A percentile compares a stretch with the other conserved stretches of the same genome.
phyloP scores from a whole-genome alignment of 2,329 filamentous ascomycete species.

The Alternaria ventricosa region DNA sequence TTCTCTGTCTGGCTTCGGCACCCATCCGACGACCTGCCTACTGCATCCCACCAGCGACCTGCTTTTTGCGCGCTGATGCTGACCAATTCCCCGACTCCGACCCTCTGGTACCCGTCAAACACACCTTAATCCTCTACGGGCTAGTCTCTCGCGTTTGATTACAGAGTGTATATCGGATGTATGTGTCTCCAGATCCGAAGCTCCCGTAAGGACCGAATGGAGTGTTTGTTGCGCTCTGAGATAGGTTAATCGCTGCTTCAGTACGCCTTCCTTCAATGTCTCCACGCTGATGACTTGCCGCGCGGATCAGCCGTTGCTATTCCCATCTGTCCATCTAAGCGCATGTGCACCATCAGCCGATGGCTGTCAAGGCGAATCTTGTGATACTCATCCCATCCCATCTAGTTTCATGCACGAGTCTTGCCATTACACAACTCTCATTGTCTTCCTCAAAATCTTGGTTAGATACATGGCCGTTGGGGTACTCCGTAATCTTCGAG shows the following conservation, averaged over 20 bases:
- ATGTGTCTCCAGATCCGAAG: constrained; percentile 24
- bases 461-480: constrained; percentile 15
- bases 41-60: constrained; percentile 16
- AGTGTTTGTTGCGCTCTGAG: not conserved
- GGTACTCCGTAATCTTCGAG: constrained; percentile 1
- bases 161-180: constrained; percentile 17
- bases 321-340: not conserved
- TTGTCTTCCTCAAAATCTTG: not conserved
- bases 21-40: constrained; percentile 7
- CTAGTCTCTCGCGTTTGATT: constrained; percentile 8
- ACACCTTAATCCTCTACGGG: constrained; percentile 8
- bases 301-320: not conserved
- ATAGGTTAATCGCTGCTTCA: not conserved
- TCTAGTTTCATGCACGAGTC: not conserved
- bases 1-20: constrained; percentile 20
- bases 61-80: constrained; percentile 12
- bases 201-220: constrained; percentile 14
- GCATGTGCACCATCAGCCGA: not conserved
- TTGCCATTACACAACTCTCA: not conserved
- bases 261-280: not conserved
- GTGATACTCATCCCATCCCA: not conserved
- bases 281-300: not conserved
- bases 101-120: constrained; percentile 16
- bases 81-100: constrained; percentile 27
- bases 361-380: not conserved